Base-by-base conservation (phyloP, 441 rosid species). In the Gossypium lobatum region DNA sequence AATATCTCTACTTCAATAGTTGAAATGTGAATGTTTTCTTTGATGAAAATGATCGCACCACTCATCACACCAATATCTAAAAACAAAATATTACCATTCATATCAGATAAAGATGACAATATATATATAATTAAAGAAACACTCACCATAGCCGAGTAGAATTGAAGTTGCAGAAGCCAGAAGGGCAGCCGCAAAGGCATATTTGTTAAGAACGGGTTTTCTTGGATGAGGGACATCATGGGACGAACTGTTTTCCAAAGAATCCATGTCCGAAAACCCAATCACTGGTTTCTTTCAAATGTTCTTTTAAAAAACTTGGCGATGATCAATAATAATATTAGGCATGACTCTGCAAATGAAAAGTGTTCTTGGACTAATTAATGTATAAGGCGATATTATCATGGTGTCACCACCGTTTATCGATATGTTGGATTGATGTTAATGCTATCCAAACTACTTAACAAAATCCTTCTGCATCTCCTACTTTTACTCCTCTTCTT, bases 11-110 rank as follows among this genome's bases (percentile, higher is more conserved):
- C 88, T 77, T 85, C 83, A 4, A 78, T 82, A 46, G 88, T 75
- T 23, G 87, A 75, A 77, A 90, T 85, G 37, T 76, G 72, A 26
- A 88, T 87, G 77, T 80, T 37, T 18, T 90, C 88, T 60, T 67
- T 74, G 61, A 89, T 88, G 83, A 71, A 86, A 39, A 88, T 59
- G n/a, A 74, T 76, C 3, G 86, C 84, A 2, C 95, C 95, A 73
- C 95, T 89, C 95, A 89, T 89, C 57, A 89, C 95, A 67, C 92
- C 92, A 53, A 89, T 86, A 70, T 89, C 92, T 89, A 80, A 62
- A 80, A 34, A 34, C 9, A 34, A 6, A 34, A 34, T 34, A 34
- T 34, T 34, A 6, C 39, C 39, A 6, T 34, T 34, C 39, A 34
- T 34, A 34, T 34, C 39, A 34, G 39, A 6, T 34, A 6, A 34